Evolutionary conservation across 148 eudicot genomes (phyloP), one percentile per base, ranked within the genome.

Genomic region (Dysphania ambrosioides): DNA sequence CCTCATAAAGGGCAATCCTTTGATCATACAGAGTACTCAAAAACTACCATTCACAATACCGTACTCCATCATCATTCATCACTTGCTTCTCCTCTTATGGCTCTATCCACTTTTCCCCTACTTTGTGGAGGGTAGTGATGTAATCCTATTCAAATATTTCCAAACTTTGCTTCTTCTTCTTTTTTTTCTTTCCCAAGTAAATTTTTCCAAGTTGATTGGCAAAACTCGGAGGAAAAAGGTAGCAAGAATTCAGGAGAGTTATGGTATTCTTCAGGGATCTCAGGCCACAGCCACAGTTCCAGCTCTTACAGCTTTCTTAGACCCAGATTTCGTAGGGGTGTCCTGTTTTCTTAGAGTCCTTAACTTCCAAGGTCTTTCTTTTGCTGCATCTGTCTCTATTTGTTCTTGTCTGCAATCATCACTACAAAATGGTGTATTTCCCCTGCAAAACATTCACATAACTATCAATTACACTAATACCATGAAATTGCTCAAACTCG

Each of bases 351-450:
- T 75, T 53, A 64, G 59, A 7, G 72, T 60, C 56, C 75, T 70
- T 8, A 19, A 4, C 9, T 79, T 89, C 83, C 85, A 82, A 44
- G 83, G 85, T 70, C 75, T 83, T 49, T 86, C 91, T 49, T 72
- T 82, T 1, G 84, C 83, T 56, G 88, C 90, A 81, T 90, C 97
- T 19, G 40, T 80, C 66, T 89, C 97, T 49, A 91, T 91, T 71
- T 91, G 93, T 65, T 91, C 91, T 85, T 91, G 89, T 69, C 97
- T 85, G 79, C 97, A 91, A 34, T 91, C 93, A 65, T 87, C 88
- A 83, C 92, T 91, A 72, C 97, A 91, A 77, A 91, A 91, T 70
- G 97, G 97, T 31, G 97, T 91, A 30, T 91, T 85, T 56, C 97
- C 97, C 85, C 97, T 91, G 90, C 73, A 87, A 35, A 73, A 6